Percentiles rank a stretch among this genome's conserved stretches.
Evolutionary conservation across 345 rosid genomes (phyloP).

Genomic region (Fremontodendron californicum): DNA sequence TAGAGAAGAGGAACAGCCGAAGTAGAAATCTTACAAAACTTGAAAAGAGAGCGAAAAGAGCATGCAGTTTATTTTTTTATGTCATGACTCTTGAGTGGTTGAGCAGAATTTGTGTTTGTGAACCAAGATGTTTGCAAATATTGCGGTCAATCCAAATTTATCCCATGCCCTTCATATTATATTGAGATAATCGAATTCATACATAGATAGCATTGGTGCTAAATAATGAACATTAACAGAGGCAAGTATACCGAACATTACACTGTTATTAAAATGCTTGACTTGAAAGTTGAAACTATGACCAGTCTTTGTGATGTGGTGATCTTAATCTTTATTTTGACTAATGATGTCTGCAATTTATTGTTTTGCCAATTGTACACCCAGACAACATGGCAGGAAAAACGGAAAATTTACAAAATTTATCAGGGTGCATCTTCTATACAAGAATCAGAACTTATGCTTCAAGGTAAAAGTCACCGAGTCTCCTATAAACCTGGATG

Average conservation of each 20-base stretch:
- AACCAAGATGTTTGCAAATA: background rate
- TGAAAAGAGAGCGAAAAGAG: background rate
- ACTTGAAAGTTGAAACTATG: background rate
- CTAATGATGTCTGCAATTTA: background rate
- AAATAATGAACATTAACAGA: no score
- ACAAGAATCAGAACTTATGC: background rate
- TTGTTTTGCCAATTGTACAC: no score
- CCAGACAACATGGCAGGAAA: background rate
- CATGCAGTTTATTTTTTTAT: background rate
- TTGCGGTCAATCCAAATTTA: background rate
- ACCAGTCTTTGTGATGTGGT: background rate
- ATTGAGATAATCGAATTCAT: background rate
- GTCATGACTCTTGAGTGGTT: background rate
- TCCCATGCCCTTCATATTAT: background rate
- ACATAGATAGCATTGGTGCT: no score
- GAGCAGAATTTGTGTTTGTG: background rate
- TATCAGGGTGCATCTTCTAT: background rate
- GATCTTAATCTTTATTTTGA: background rate
- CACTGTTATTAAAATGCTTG: background rate
- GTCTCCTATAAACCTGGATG: background rate
- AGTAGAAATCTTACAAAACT: background rate
- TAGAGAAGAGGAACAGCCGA: background rate
- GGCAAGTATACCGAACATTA: background rate
- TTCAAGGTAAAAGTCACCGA: background rate
- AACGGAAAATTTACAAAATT: background rate